Percentiles rank a stretch among this genome's conserved stretches.
These are phyloP conservation scores for Salvia miltiorrhiza DNA, from an alignment of 257 asterid genomes.

Conservation along the genomic window DNA sequence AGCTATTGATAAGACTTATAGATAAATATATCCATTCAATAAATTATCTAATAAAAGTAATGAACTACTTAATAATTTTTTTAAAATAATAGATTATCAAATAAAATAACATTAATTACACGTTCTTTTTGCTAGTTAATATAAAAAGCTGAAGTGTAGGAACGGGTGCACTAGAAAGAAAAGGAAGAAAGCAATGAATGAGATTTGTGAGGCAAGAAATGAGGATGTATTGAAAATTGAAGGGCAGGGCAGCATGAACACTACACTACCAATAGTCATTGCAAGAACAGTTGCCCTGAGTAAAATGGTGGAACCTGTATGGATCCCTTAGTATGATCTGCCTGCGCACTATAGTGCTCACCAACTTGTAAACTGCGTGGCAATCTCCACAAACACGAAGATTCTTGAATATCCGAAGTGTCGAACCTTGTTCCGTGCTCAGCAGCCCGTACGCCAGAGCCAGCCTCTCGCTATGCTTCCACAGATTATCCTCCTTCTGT, in stretches of 20 bases:
- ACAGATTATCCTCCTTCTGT: constrained; percentile 70
- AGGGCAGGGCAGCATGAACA: neutral
- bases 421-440: constrained; percentile 46
- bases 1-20: too few species aligned
- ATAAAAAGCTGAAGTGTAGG: too few species aligned
- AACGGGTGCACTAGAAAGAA: neutral
- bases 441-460: constrained; percentile 78
- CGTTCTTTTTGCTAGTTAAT: too few species aligned
- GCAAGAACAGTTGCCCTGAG: constrained; percentile 74
- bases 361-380: constrained; percentile 71
- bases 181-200: neutral
- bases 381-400: constrained; percentile 91
- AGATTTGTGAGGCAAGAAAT: too few species aligned
- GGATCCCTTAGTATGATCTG: constrained; percentile 75
- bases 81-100: too few species aligned
- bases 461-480: constrained; percentile 87
- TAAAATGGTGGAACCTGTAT: constrained; percentile 81
- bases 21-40: too few species aligned
- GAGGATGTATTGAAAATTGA: too few species aligned
- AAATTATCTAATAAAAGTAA: too few species aligned
- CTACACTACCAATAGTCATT: constrained; percentile 71
- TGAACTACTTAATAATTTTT: too few species aligned
- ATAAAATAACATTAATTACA: too few species aligned
- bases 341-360: constrained; percentile 50
- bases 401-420: constrained; percentile 72